phyloP scores from a whole-genome alignment of 129 eudicot genomes.

The Escallonia rubra region DNA sequence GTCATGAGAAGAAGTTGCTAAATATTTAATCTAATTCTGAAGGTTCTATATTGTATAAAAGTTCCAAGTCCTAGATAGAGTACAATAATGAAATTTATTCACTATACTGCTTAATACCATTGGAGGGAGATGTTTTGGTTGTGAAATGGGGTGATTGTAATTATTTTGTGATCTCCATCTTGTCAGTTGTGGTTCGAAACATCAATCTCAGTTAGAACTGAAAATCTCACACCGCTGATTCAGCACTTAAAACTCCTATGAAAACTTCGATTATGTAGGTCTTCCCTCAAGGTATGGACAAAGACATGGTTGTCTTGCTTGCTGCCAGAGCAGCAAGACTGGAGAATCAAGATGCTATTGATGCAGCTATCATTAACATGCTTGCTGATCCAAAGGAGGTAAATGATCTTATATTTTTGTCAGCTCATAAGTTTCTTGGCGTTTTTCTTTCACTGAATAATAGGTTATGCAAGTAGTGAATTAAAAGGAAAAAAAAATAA shows the following conservation, averaged over 20 bases:
- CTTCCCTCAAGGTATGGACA: slow-evolving; percentile 38
- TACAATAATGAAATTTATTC: too few relatives aligned
- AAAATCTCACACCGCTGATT: too few relatives aligned
- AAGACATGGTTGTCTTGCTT: slow-evolving; percentile 42
- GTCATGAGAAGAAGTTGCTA: too few relatives aligned
- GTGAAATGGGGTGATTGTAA: background rate
- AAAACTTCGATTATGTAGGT: slow-evolving; percentile 11
- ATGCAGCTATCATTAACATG: slow-evolving; percentile 52
- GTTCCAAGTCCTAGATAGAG: too few relatives aligned
- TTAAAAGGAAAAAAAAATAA: background rate
- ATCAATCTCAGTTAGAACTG: too few relatives aligned
- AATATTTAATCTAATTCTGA: too few relatives aligned
- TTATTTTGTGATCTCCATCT: too few relatives aligned
- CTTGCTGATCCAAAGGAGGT: slow-evolving; percentile 63
- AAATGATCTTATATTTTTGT: background rate
- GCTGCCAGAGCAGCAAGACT: slow-evolving; percentile 57
- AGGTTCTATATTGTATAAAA: too few relatives aligned
- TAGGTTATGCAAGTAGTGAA: background rate
- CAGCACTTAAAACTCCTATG: too few relatives aligned
- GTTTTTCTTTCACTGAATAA: background rate
- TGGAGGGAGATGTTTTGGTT: too few relatives aligned
- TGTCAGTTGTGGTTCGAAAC: too few relatives aligned
- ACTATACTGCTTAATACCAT: too few relatives aligned
- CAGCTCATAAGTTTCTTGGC: background rate
- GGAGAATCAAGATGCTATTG: slow-evolving; percentile 61